Conservation (phyloP, 129 eudicot species). For the Flaveria sonorensis region DNA sequence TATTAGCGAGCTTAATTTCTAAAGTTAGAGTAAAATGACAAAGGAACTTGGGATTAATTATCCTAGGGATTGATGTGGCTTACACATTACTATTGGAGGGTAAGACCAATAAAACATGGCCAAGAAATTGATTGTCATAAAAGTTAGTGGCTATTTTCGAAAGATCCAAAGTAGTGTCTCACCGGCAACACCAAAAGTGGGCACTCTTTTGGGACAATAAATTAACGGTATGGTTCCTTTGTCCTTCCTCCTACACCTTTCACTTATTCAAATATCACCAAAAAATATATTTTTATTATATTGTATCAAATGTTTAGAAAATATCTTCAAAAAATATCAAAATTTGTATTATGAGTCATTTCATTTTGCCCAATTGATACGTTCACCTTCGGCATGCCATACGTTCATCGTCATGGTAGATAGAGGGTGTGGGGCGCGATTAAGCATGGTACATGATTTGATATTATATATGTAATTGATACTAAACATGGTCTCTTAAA, state of each 20-base stretch:
- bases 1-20: too few relatives aligned
- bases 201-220: slow-evolving; percentile 32
- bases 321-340: background rate
- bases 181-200: slow-evolving; percentile 38
- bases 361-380: background rate
- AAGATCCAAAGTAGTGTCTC: slow-evolving; percentile 41
- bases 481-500: background rate
- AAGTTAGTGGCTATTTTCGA: slow-evolving; percentile 34
- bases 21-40: background rate
- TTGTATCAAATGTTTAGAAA: background rate
- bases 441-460: background rate
- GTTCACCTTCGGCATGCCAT: background rate
- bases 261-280: slow-evolving; percentile 4
- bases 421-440: background rate
- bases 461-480: background rate
- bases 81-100: slow-evolving; percentile 16
- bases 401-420: background rate
- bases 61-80: slow-evolving; percentile 40
- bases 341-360: background rate
- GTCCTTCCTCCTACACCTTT: slow-evolving; percentile 35
- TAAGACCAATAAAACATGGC: slow-evolving; percentile 26
- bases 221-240: slow-evolving; percentile 41
- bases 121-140: slow-evolving; percentile 30
- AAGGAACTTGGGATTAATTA: background rate
- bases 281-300: background rate